Evolutionary conservation across 805 yeast genomes (phyloP), one percentile per base, ranked within the genome.

Genomic region (Wickerhamiella hasegawae): DNA sequence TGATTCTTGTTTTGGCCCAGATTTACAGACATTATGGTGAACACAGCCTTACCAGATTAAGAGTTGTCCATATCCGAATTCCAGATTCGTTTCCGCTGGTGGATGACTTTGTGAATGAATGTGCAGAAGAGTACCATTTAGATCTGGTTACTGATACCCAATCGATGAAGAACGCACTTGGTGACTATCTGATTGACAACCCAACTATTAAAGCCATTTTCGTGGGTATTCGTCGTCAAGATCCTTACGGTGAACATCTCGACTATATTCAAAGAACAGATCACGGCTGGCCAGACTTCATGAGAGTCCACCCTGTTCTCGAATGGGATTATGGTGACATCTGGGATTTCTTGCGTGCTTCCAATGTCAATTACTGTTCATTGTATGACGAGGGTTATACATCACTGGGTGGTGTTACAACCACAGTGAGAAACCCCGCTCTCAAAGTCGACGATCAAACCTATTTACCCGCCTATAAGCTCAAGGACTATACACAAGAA

Each of bases 301-400:
- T 76, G 42, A 58, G 98, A 33, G 62, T 85, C 4, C 93, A 85
- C 48, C 97, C 98, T 0, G 73, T 90, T 5, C 62, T 90, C 29
- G 80, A 80, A 37, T 90, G 97, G 97, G 69, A 69, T 28, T 78
- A 81, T 45, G 66, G 68, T 16, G 81, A 84, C 38, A 65, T 90
- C 2, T 90, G 98, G 98, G 53, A 46, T 29, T 85, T 87, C 49
- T 55, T 87, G 33, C 56, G 72, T 16, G 67, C 59, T 17, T 59
- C 71, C 16, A 51, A 65, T n/a, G 65, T 76, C 28, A 65, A 66
- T 3, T 84, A 87, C 52, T 87, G 97, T 52, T 46, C 51, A 2
- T 58, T 90, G 37, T 90, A 90, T 49, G 92, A 79, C 45, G 37
- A 45, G 25, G 98, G 98, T 0, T 90, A 77, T 49, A 85, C 98